Percentiles rank a stretch among this genome's conserved stretches.
phyloP scores from a whole-genome alignment of 495 filamentous ascomycete genomes.

The Cudoniella acicularis region DNA sequence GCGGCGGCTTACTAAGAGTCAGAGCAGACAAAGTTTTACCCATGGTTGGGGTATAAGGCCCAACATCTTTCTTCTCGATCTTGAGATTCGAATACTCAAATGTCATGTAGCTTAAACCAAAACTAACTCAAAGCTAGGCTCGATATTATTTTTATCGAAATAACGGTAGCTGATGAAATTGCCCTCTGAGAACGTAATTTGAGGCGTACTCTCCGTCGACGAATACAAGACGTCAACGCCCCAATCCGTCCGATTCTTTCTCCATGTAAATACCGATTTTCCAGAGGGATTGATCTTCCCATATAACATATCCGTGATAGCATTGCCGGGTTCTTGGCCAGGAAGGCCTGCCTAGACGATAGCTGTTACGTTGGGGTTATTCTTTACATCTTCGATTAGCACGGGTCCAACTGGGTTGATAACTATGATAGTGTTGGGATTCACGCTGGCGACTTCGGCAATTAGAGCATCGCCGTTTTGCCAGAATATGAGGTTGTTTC shows the following conservation, averaged over 20 bases:
- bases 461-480: slow-evolving; percentile 72
- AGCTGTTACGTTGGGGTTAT: slow-evolving; percentile 32
- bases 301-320: slow-evolving; percentile 82
- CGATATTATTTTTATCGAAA: slow-evolving; percentile 60
- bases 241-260: slow-evolving; percentile 80
- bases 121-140: slow-evolving; percentile 76
- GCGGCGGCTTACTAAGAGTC: background rate
- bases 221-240: slow-evolving; percentile 64
- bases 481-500: slow-evolving; percentile 90
- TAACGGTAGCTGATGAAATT: slow-evolving; percentile 88
- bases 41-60: background rate
- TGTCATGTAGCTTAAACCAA: background rate
- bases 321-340: slow-evolving; percentile 83
- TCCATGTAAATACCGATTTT: background rate
- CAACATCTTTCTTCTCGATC: background rate
- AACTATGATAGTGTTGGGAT: slow-evolving; percentile 86
- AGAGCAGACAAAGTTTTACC: background rate
- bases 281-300: slow-evolving; percentile 77
- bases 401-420: slow-evolving; percentile 81
- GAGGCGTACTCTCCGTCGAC: slow-evolving; percentile 80
- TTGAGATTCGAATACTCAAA: background rate
- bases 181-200: slow-evolving; percentile 77
- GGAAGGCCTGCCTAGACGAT: slow-evolving; percentile 90
- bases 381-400: slow-evolving; percentile 66
- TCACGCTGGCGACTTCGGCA: slow-evolving; percentile 64